These are phyloP conservation scores for Allium cepa DNA, from an alignment of 106 monocot species.

Conservation along the genomic window DNA sequence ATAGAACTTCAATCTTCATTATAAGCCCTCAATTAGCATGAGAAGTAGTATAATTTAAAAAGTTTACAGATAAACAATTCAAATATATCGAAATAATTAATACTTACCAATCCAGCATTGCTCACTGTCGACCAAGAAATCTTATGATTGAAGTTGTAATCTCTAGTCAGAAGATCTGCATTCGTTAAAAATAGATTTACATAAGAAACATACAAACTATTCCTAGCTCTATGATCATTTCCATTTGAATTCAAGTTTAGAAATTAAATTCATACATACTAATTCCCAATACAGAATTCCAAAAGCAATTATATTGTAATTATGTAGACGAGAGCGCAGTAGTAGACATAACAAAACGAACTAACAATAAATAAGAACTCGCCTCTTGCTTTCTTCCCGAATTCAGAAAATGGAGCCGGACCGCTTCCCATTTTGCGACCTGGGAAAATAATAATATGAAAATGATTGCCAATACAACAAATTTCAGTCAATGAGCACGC, in stretches of 20 bases:
- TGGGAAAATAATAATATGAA: too few relatives aligned
- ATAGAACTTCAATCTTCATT: too few relatives aligned
- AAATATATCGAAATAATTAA: background rate
- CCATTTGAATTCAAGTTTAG: background rate
- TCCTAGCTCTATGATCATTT: background rate
- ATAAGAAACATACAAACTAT: background rate
- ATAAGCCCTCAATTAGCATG: too few relatives aligned
- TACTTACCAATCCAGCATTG: constrained; percentile 44
- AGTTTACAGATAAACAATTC: background rate
- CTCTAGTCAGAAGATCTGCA: constrained; percentile 79
- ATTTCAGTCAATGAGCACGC: too few relatives aligned
- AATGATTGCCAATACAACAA: too few relatives aligned
- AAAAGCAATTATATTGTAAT: too few relatives aligned
- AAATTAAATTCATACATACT: background rate
- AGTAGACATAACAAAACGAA: too few relatives aligned
- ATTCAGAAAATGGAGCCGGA: constrained; percentile 47
- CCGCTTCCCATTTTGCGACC: constrained; percentile 27
- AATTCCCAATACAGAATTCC: background rate
- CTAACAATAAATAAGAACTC: constrained; percentile 6
- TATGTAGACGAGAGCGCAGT: background rate
- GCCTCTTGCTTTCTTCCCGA: constrained; percentile 65
- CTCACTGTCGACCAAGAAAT: constrained; percentile 30
- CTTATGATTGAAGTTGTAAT: constrained; percentile 63
- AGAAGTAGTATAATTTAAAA: too few relatives aligned
- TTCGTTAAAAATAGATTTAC: background rate